Percentiles rank a stretch among this genome's conserved stretches.
Evolutionary conservation across 148 eudicot genomes (phyloP).

Genomic region (Rheum nobile): DNA sequence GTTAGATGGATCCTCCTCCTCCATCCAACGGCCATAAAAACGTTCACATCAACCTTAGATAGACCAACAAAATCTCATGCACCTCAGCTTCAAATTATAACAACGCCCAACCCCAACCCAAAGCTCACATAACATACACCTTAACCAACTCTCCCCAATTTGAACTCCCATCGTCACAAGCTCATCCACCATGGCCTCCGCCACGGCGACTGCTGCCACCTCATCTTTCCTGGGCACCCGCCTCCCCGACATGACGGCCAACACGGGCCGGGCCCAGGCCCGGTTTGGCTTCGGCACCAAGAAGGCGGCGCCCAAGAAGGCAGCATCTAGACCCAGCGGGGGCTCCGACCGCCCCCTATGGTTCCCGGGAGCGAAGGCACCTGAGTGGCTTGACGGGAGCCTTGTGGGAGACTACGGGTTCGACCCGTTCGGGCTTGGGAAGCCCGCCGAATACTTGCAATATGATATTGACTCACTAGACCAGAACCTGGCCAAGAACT

Average conservation of each 20-base stretch:
- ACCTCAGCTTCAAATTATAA: conserved; percentile 20
- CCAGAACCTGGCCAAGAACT: conserved; percentile 84
- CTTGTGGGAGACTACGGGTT: conserved; percentile 85
- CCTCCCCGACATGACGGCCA: conserved; percentile 32
- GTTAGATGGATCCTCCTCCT: conserved; percentile 51
- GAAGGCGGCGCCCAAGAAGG: conserved; percentile 37
- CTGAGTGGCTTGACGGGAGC: conserved; percentile 64
- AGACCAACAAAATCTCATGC: conserved; percentile 19
- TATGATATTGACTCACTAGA: conserved; percentile 71
- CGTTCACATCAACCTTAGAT: conserved; percentile 26
- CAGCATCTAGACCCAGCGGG: conserved; percentile 7
- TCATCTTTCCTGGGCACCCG: conserved; percentile 76
- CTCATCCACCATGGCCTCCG: conserved; percentile 31
- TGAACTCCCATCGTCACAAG: neutral
- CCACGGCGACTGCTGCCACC: conserved; percentile 53
- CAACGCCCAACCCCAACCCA: conserved; percentile 8
- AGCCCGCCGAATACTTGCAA: conserved; percentile 89
- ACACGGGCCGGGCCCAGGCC: conserved; percentile 44
- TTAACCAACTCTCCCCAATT: neutral
- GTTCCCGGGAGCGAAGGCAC: conserved; percentile 87
- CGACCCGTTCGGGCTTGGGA: conserved; percentile 90
- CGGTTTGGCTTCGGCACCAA: conserved; percentile 69
- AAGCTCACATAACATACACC: neutral
- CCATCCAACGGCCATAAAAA: conserved; percentile 39
- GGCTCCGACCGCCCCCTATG: conserved; percentile 64